A percentile compares a stretch with the other conserved stretches of the same genome.
These are phyloP conservation scores for Saussurea involucrata DNA, from an alignment of 129 eudicot genomes.

Conservation along the genomic window DNA sequence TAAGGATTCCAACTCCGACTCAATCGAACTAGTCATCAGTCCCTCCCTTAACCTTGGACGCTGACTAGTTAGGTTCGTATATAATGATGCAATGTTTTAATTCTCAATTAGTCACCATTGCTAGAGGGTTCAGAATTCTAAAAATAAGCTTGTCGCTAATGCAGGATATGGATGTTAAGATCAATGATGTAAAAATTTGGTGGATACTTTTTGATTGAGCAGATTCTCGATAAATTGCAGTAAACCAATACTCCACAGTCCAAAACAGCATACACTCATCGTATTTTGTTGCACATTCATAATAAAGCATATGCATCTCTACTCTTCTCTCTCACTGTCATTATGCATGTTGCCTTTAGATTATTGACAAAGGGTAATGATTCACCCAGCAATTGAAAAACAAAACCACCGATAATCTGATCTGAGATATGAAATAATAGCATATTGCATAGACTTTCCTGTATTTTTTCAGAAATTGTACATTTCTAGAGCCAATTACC, in stretches of 20 bases:
- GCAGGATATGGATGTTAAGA: not conserved
- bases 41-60: not conserved
- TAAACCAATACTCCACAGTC: not conserved
- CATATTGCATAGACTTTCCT: not conserved
- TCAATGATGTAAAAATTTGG: not conserved
- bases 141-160: not conserved
- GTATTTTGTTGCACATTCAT: not conserved
- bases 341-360: not conserved
- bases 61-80: not conserved
- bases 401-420: not conserved
- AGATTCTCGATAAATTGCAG: not conserved
- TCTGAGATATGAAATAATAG: not conserved
- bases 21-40: not conserved
- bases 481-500: not conserved
- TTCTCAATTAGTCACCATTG: not conserved
- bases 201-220: not conserved
- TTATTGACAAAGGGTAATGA: not conserved
- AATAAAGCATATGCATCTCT: not conserved
- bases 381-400: not conserved
- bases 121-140: not conserved
- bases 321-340: not conserved
- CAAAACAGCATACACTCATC: not conserved
- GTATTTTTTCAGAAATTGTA: not conserved
- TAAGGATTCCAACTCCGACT: not conserved
- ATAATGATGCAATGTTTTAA: not conserved